A percentile compares a stretch with the other conserved stretches of the same genome.
These are phyloP conservation scores for Linnemannia zychae DNA, from an alignment of 192 early-diverging fungal species.

Conservation along the genomic window DNA sequence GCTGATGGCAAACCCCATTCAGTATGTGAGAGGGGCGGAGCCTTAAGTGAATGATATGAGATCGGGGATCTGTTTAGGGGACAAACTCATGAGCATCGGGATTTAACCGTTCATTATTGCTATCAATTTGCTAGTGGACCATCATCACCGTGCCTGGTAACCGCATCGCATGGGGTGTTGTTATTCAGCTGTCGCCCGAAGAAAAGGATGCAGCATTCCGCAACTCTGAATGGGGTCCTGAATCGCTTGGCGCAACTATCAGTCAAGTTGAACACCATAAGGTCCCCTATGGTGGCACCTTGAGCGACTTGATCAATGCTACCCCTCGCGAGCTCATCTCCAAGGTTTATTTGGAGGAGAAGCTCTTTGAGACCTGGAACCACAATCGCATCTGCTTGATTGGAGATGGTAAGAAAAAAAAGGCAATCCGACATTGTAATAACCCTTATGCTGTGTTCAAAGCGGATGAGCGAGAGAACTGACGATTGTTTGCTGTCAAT, in stretches of 20 bases:
- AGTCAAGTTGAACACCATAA: slow-evolving; percentile 12
- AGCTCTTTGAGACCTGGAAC: slow-evolving; percentile 46
- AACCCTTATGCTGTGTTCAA: too few species aligned
- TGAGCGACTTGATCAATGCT: slow-evolving; percentile 37
- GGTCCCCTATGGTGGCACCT: slow-evolving; percentile 20
- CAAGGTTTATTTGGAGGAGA: slow-evolving; percentile 40
- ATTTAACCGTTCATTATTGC: neutral
- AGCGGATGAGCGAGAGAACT: neutral
- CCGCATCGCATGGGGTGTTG: slow-evolving; percentile 17
- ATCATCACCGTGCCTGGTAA: slow-evolving; percentile 16
- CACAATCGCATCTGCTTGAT: slow-evolving; percentile 25
- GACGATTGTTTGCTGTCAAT: neutral
- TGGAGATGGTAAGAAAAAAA: slow-evolving; percentile 31
- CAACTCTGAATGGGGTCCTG: slow-evolving; percentile 26
- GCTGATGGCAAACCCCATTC: slow-evolving; percentile 32
- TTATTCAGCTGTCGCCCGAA: neutral
- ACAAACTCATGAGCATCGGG: neutral
- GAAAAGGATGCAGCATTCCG: slow-evolving; percentile 21
- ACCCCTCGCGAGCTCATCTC: slow-evolving; percentile 37
- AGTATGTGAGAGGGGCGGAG: slow-evolving; percentile 2
- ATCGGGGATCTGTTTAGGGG: too few species aligned
- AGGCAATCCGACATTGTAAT: neutral
- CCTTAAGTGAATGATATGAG: neutral
- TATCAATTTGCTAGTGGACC: slow-evolving; percentile 15
- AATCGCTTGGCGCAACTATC: slow-evolving; percentile 5